These are phyloP conservation scores for Labyrinthula sp. DNA, from an alignment of 352 stramenopile genomes.

Conservation along the genomic window DNA sequence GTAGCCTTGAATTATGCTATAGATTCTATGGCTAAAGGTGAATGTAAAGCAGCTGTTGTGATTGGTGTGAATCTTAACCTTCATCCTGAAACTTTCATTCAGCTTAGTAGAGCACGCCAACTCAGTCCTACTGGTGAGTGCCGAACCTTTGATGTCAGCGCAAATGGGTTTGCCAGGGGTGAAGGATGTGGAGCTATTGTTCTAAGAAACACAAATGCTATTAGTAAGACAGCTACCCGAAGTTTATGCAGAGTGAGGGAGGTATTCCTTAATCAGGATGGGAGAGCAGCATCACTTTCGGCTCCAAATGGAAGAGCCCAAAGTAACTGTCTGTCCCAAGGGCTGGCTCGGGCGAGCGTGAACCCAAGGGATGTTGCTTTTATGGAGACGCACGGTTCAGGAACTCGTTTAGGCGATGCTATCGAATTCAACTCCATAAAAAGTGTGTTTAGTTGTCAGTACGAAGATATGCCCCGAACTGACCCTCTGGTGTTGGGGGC, in stretches of 20 bases:
- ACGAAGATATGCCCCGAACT: background rate
- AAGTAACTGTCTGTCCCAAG: conserved; percentile 30
- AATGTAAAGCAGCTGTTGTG: conserved; percentile 29
- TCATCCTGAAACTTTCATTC: background rate
- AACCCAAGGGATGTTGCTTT: conserved; percentile 31
- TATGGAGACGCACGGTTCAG: conserved; percentile 40
- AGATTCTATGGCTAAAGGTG: background rate
- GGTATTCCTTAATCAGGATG: conserved; percentile 37
- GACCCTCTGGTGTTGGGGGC: conserved; percentile 35
- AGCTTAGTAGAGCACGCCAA: conserved; percentile 13
- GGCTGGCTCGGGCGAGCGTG: conserved; percentile 15
- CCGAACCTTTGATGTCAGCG: conserved; percentile 34
- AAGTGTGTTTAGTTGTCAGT: too few species aligned
- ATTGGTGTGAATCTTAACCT: conserved; percentile 25
- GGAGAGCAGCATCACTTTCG: conserved; percentile 35
- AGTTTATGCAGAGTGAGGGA: conserved; percentile 1
- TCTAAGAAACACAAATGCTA: too few species aligned
- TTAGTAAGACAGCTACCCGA: too few species aligned
- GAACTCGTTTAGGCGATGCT: conserved; percentile 38
- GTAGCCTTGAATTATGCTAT: conserved; percentile 21
- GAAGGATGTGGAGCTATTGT: conserved; percentile 37
- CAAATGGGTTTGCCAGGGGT: conserved; percentile 37
- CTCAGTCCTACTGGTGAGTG: conserved; percentile 19
- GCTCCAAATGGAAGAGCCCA: conserved; percentile 37
- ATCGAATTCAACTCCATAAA: conserved; percentile 34